Evolutionary conservation across 75 land plant species (phyloP).

Genomic region (Larix kaempferi): DNA sequence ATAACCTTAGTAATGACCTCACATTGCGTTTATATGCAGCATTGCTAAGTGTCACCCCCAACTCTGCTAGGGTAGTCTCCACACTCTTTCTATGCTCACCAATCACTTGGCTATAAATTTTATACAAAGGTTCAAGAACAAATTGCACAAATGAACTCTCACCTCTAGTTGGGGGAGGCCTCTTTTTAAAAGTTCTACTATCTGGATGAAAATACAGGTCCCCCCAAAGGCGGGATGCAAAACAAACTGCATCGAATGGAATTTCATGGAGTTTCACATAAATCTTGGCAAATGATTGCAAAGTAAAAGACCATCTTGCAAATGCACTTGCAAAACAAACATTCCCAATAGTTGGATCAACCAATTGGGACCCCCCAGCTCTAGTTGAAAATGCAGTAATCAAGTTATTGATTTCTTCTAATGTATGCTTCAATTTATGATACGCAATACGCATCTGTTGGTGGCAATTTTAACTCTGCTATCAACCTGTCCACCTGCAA

Average conservation of each 20-base stretch:
- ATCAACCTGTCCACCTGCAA: slow-evolving; percentile 91
- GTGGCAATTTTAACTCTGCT: slow-evolving; percentile 95
- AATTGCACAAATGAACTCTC: slow-evolving; percentile 97
- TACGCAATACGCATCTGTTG: slow-evolving; percentile 96
- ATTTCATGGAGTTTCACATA: slow-evolving; percentile 97
- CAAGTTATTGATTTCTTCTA: slow-evolving; percentile 79
- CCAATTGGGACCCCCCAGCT: slow-evolving; percentile 56
- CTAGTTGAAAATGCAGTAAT: slow-evolving; percentile 75
- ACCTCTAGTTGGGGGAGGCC: slow-evolving; percentile 73
- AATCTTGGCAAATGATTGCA: slow-evolving; percentile 93
- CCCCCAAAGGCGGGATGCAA: slow-evolving; percentile 94
- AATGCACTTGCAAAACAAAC: slow-evolving; percentile 98
- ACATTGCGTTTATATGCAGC: slow-evolving; percentile 92
- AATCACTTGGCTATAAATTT: slow-evolving; percentile 92
- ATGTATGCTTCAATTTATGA: slow-evolving; percentile 83
- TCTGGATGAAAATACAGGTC: slow-evolving; percentile 87
- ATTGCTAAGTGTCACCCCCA: slow-evolving; percentile 95
- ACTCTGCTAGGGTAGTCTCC: slow-evolving; percentile 80
- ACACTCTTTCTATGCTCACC: slow-evolving; percentile 98
- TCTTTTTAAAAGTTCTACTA: slow-evolving; percentile 56
- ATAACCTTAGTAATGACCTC: slow-evolving; percentile 81
- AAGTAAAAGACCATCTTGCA: slow-evolving; percentile 99
- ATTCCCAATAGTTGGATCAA: slow-evolving; percentile 92
- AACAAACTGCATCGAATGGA: slow-evolving; percentile 85
- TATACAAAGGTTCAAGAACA: slow-evolving; percentile 95